A percentile compares a stretch with the other conserved stretches of the same genome.
Evolutionary conservation across 768 basidiomycete species (phyloP).

Genomic region (Infundibulicybe gibba): DNA sequence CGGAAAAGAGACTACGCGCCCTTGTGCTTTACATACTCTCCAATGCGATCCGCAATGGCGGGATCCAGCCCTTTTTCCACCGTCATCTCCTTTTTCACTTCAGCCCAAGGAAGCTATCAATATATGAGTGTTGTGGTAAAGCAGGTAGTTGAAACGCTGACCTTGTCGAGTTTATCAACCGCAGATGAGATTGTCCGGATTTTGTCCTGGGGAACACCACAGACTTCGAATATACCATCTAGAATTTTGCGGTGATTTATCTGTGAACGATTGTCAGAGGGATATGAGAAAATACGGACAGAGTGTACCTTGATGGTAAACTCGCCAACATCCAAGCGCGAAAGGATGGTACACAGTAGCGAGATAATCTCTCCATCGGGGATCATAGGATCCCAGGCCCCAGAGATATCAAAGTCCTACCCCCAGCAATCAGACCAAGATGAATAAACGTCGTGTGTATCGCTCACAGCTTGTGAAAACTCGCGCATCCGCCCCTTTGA

Average conservation of each 20-base stretch:
- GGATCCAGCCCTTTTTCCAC: conserved; percentile 88
- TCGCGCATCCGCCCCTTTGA: conserved; percentile 98
- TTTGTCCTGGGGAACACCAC: conserved; percentile 89
- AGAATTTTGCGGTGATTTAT: conserved; percentile 96
- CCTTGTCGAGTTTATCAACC: conserved; percentile 98
- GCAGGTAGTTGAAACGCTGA: conserved; percentile 20
- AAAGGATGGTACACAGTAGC: conserved; percentile 76
- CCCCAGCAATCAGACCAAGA: background rate
- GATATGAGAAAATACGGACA: background rate
- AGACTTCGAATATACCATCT: conserved; percentile 95
- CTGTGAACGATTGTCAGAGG: conserved; percentile 29
- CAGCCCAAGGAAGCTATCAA: conserved; percentile 75
- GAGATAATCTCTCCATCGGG: conserved; percentile 91
- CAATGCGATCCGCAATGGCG: conserved; percentile 86
- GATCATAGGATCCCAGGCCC: conserved; percentile 94
- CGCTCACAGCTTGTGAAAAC: conserved; percentile 89
- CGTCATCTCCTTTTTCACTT: conserved; percentile 96
- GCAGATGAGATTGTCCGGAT: conserved; percentile 92
- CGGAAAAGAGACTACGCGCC: conserved; percentile 39
- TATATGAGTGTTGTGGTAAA: background rate
- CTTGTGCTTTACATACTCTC: conserved; percentile 95
- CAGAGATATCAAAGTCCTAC: conserved; percentile 95
- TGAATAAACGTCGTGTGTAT: background rate
- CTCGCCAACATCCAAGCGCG: conserved; percentile 85
- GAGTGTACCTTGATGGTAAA: conserved; percentile 82